Conservation (phyloP, 306 rosid genomes). For the Geum urbanum region DNA sequence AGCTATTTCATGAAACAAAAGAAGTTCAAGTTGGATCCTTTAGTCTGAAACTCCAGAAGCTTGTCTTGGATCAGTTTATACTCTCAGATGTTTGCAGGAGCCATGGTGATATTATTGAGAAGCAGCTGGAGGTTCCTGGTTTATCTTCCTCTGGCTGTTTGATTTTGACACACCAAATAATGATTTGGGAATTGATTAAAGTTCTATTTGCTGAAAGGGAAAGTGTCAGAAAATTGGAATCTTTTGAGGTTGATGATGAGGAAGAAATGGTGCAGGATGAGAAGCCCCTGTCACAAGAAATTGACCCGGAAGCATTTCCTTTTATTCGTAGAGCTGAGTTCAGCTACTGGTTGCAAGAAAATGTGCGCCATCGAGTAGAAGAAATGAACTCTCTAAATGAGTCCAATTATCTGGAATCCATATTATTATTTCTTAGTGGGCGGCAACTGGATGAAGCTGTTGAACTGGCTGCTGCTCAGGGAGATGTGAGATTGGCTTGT, state of each 20-base stretch:
- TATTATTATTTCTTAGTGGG: slow-evolving; percentile 73
- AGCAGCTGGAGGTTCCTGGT: slow-evolving; percentile 69
- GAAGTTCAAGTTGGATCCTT: slow-evolving; percentile 65
- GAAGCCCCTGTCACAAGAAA: slow-evolving; percentile 58
- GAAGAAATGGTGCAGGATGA: slow-evolving; percentile 92
- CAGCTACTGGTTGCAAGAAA: slow-evolving; percentile 93
- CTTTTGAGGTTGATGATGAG: slow-evolving; percentile 65
- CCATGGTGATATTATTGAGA: slow-evolving; percentile 70
- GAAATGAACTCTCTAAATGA: slow-evolving; percentile 66
- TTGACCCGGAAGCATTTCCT: slow-evolving; percentile 79
- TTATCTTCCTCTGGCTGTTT: slow-evolving; percentile 54
- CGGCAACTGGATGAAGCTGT: slow-evolving; percentile 83
- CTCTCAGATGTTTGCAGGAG: slow-evolving; percentile 74
- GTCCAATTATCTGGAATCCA: slow-evolving; percentile 63
- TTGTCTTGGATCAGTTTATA: slow-evolving; percentile 51
- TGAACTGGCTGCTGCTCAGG: slow-evolving; percentile 71
- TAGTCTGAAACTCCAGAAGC: slow-evolving; percentile 68
- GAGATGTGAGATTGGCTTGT: slow-evolving; percentile 93
- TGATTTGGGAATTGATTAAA: slow-evolving; percentile 93
- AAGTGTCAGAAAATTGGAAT: slow-evolving; percentile 42
- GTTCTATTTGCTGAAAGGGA: slow-evolving; percentile 81
- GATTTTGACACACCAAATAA: slow-evolving; percentile 74
- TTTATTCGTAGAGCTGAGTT: slow-evolving; percentile 90
- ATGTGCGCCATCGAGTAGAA: slow-evolving; percentile 77
- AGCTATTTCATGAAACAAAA: slow-evolving; percentile 50